Evolutionary conservation across 2,329 filamentous ascomycete genomes (phyloP), one percentile per base, ranked within the genome.

Genomic region (Xylaria sp.): DNA sequence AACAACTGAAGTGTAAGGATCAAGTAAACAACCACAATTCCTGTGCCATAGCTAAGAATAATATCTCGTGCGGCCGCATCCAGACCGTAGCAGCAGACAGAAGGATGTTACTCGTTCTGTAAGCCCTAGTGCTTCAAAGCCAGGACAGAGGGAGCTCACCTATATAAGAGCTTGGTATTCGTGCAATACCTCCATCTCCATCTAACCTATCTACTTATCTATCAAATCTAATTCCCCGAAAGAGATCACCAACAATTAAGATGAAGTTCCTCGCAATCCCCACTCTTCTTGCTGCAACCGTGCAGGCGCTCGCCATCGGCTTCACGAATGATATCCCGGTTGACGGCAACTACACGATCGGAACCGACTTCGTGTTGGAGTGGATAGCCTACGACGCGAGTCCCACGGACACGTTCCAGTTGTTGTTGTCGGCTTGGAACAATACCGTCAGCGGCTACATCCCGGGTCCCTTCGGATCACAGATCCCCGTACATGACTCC

Each of bases 241-340:
- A 49, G n/a, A 27, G 15, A 38, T 47, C 27, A 38, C 29, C 42
- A 22, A 27, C 31, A n/a, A 38, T 38, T 2, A 59, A 59, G 25
- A 61, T 61, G 49, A 61, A 53, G 20, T 53, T 61, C 33, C 25
- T 61, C 36, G 31, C 6, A 2, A 27, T 33, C 29, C 25, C 49
- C 47, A 36, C 47, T 39, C 22, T 53, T 29, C 22, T 61, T 36
- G 58, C 58, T 36, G 42, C 42, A 10, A 20, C 17, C 17, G 42
- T n/a, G n/a, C 42, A 44, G 42, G 42, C 42, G 7, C 36, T 61
- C 47, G 58, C 45, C 47, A 25, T 39, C 31, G 22, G 3, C 17
- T 27, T 51, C 22, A 17, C 22, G 27, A 61, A 42, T 29, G 36
- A 61, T 15, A 61, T 61, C 22, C 57, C 57, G 15, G 57, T 61